Evolutionary conservation across 495 filamentous ascomycete genomes (phyloP).

Genomic region (Xylaria longipes): DNA sequence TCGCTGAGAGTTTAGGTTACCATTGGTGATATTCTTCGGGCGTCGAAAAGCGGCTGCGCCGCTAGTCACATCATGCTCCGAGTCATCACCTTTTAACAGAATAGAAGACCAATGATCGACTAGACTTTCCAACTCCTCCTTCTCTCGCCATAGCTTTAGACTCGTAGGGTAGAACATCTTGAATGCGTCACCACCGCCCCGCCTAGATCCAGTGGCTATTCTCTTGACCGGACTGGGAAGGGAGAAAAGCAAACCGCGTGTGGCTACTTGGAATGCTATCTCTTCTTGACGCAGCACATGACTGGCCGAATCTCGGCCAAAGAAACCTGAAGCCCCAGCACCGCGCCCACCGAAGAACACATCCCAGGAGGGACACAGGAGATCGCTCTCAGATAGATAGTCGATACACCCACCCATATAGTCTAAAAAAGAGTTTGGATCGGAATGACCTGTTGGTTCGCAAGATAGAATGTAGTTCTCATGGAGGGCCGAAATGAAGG

Average conservation of each 20-base stretch:
- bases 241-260: constrained; percentile 80
- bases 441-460: constrained; percentile 57
- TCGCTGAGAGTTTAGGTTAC: constrained; percentile 36
- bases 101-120: constrained; percentile 71
- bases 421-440: constrained; percentile 64
- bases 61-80: constrained; percentile 39
- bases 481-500: constrained; percentile 90
- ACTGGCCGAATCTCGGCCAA: constrained; percentile 59
- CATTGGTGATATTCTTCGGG: constrained; percentile 32
- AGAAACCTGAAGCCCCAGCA: constrained; percentile 46
- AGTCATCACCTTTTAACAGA: constrained; percentile 56
- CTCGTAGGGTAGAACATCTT: constrained; percentile 90
- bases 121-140: constrained; percentile 76
- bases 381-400: constrained; percentile 84
- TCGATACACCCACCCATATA: constrained; percentile 76
- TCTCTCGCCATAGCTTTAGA: constrained; percentile 75
- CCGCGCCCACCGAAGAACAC: constrained; percentile 58
- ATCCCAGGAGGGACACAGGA: constrained; percentile 69
- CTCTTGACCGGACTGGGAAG: constrained; percentile 86
- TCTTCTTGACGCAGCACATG: constrained; percentile 89
- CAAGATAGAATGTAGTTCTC: constrained; percentile 94
- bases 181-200: constrained; percentile 63
- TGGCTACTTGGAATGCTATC: constrained; percentile 85
- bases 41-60: constrained; percentile 54
- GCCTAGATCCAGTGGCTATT: constrained; percentile 47